Percentiles rank a stretch among this genome's conserved stretches.
Evolutionary conservation across 106 monocot genomes (phyloP).

Genomic region (Cymbidium sinense): DNA sequence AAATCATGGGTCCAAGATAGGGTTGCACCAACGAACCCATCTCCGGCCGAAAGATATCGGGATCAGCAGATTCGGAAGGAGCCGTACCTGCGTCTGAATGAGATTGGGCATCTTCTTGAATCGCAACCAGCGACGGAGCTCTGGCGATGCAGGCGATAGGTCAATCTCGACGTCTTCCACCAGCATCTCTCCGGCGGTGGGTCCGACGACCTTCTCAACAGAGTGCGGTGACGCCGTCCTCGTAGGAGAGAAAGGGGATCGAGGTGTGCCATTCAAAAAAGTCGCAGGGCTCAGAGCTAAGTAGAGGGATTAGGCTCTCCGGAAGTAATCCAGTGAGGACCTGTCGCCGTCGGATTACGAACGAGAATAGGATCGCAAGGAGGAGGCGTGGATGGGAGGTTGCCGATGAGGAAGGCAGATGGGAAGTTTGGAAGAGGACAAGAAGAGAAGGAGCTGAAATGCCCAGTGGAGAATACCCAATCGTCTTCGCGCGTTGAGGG

Average conservation of each 20-base stretch:
- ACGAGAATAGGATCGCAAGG: constrained; percentile 10
- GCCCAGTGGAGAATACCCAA: constrained; percentile 80
- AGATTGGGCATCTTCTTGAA: constrained; percentile 84
- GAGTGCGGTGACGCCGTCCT: constrained; percentile 49
- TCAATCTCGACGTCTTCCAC: constrained; percentile 76
- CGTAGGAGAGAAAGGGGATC: constrained; percentile 65
- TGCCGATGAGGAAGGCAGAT: constrained; percentile 57
- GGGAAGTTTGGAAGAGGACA: constrained; percentile 6
- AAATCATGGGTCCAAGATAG: constrained; percentile 70
- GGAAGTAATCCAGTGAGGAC: constrained; percentile 1
- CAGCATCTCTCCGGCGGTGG: constrained; percentile 56
- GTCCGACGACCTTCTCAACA: constrained; percentile 40
- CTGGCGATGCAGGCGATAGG: constrained; percentile 5
- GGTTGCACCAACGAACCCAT: constrained; percentile 57
- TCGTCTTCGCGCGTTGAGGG: constrained; percentile 63
- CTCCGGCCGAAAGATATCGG: constrained; percentile 9
- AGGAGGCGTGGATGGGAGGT: constrained; percentile 15
- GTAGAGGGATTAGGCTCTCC: constrained; percentile 42
- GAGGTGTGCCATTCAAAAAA: constrained; percentile 25
- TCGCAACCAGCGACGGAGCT: constrained; percentile 61
- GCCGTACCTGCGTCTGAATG: constrained; percentile 66
- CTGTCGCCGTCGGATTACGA: constrained; percentile 4
- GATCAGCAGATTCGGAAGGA: constrained; percentile 22
- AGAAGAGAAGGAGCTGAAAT: constrained; percentile 55
- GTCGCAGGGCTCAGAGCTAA: constrained; percentile 56